Conservation (phyloP, 441 rosid genomes). For the Geranium incanum region DNA sequence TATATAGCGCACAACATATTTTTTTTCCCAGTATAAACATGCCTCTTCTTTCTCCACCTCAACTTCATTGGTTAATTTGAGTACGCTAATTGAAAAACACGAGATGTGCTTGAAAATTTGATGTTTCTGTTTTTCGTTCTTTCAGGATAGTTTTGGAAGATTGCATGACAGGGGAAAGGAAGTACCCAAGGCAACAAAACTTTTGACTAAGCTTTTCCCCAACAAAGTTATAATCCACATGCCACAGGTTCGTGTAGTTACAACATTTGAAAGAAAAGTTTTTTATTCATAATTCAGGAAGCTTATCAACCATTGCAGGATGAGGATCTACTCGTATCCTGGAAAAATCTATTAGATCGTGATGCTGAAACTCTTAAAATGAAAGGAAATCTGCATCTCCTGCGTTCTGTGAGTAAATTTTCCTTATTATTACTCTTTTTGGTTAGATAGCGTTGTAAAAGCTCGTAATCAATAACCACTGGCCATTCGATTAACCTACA, state of each 20-base stretch:
- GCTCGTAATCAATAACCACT: neutral
- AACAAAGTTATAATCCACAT: constrained; percentile 91
- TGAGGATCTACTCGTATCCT: constrained; percentile 74
- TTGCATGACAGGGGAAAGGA: constrained; percentile 88
- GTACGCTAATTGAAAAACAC: neutral
- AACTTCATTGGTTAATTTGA: neutral
- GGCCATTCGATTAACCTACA: neutral
- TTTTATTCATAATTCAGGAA: neutral
- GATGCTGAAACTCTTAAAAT: constrained; percentile 84
- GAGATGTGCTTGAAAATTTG: neutral
- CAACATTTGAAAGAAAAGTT: constrained; percentile 6
- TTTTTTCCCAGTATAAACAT: too few relatives aligned
- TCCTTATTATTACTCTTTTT: neutral
- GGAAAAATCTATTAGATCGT: constrained; percentile 92
- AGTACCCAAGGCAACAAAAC: constrained; percentile 77
- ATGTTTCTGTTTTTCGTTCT: neutral
- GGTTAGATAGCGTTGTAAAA: neutral
- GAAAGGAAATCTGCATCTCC: constrained; percentile 58
- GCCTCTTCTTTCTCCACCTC: neutral
- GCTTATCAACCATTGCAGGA: constrained; percentile 46
- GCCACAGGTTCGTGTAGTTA: constrained; percentile 61
- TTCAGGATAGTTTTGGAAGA: constrained; percentile 82
- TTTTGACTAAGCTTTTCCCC: constrained; percentile 80
- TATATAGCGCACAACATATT: too few relatives aligned
- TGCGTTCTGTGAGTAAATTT: constrained; percentile 57